Percentiles rank a stretch among this genome's conserved stretches.
These are phyloP conservation scores for Lunasporangiospora selenospora DNA, from an alignment of 192 early-diverging fungal genomes.

Conservation along the genomic window DNA sequence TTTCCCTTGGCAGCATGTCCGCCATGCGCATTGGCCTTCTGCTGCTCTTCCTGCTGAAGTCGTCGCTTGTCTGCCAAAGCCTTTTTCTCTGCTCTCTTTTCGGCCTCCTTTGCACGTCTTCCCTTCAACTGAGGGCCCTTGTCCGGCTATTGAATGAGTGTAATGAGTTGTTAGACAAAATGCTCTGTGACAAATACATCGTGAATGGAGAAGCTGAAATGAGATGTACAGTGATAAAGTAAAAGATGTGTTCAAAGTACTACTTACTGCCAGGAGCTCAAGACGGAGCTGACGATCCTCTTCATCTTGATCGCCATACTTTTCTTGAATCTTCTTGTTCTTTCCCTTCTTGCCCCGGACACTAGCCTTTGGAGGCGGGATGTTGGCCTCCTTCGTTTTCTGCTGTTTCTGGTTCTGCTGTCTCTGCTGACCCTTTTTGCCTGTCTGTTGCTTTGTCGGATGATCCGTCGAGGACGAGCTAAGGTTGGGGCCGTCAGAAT, in stretches of 20 bases:
- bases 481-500: too few species aligned
- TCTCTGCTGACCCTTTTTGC: conserved; percentile 40
- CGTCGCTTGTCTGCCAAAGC: conserved; percentile 44
- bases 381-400: conserved; percentile 14
- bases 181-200: too few species aligned
- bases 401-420: conserved; percentile 33
- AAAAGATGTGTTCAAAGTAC: too few species aligned
- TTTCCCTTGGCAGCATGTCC: conserved; percentile 4
- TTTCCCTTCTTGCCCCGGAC: conserved; percentile 89
- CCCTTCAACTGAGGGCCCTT: conserved; percentile 77
- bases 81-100: conserved; percentile 50
- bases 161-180: background rate
- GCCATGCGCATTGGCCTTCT: conserved; percentile 30
- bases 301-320: conserved; percentile 96
- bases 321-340: conserved; percentile 89
- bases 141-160: conserved; percentile 52
- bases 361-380: conserved; percentile 24
- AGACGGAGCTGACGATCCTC: conserved; percentile 87
- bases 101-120: conserved; percentile 67
- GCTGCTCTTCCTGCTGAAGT: conserved; percentile 20
- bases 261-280: conserved; percentile 77
- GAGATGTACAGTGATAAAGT: too few species aligned
- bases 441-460: conserved; percentile 30
- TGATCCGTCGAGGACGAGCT: too few species aligned
- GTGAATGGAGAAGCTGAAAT: too few species aligned